Evolutionary conservation across 352 stramenopile species (phyloP), one percentile per base, ranked within the genome.

Genomic region (Aphanomyces stellatus): DNA sequence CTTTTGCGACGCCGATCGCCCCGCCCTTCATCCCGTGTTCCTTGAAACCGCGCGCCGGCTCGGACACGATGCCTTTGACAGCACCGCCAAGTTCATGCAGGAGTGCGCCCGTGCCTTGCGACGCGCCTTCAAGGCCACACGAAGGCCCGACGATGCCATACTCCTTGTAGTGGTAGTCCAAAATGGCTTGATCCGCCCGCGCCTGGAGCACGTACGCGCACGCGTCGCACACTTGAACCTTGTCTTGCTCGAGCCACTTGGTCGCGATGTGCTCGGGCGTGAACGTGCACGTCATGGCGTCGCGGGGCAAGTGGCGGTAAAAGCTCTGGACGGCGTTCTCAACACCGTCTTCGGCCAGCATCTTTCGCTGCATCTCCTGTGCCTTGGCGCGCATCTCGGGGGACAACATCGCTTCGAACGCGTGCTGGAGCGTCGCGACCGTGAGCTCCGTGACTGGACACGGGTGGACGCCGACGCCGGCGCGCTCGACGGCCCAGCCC

Each of bases 251-350:
- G 28, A 78, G 83, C 78, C 78, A 90, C 62, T 76, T 75, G 15
- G 72, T 86, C 34, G 83, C 83, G 33, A 80, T 11, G n/a, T 46
- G 66, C 30, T 67, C 68, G 42, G 74, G 76, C 2, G 73, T 71
- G 10, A 88, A 63, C 49, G 88, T 78, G 63, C 93, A 98, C 4
- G 79, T 72, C 91, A 98, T 98, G 35, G 79, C 78, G 19, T 93
- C 78, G 33, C 93, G 27, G 25, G 89, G 90, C 27, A 98, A 71
- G 37, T 90, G 74, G 13, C 77, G 75, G 46, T 96, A 95, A 68
- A 98, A 98, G 34, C 76, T 76, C 33, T 76, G 55, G 4, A 98
- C 78, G n/a, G 90, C 93, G 65, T 78, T 77, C 27, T 78, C 74
- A 2, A 92, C 86, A 15, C 93, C 92, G 74, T 98, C 84, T 70